A percentile compares a stretch with the other conserved stretches of the same genome.
phyloP scores from a whole-genome alignment of 1,284 basidiomycete species.

The Phaffia rhodozyma region DNA sequence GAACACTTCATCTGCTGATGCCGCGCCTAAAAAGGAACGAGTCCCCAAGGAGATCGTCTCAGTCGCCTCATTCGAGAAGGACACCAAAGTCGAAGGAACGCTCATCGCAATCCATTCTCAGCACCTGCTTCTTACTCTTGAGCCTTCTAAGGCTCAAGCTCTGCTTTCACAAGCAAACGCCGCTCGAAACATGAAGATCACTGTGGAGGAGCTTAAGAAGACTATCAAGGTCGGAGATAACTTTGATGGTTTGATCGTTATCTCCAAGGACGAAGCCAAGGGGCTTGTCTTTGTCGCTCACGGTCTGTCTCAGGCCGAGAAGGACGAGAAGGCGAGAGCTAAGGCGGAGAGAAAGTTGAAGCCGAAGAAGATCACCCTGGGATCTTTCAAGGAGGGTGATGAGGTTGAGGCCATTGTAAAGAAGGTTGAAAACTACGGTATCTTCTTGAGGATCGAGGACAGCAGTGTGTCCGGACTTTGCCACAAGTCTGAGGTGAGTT shows the following conservation, averaged over 20 bases:
- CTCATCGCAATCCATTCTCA: slow-evolving; percentile 72
- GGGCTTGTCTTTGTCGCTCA: slow-evolving; percentile 71
- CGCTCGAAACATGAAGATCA: slow-evolving; percentile 61
- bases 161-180: slow-evolving; percentile 76
- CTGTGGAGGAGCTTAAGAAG: slow-evolving; percentile 56
- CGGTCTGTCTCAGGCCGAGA: slow-evolving; percentile 34
- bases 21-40: slow-evolving; percentile 24
- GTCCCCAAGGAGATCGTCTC: slow-evolving; percentile 42
- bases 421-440: slow-evolving; percentile 72
- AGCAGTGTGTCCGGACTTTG: slow-evolving; percentile 80
- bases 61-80: slow-evolving; percentile 61
- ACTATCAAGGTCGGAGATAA: slow-evolving; percentile 58
- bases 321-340: slow-evolving; percentile 10
- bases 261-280: slow-evolving; percentile 79
- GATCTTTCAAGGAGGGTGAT: slow-evolving; percentile 19
- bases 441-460: slow-evolving; percentile 78
- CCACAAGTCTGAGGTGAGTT: slow-evolving; percentile 72
- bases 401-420: slow-evolving; percentile 59
- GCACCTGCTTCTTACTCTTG: slow-evolving; percentile 60
- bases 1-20: slow-evolving; percentile 1
- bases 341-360: slow-evolving; percentile 39
- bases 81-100: slow-evolving; percentile 56
- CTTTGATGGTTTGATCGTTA: slow-evolving; percentile 68
- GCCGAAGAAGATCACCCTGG: slow-evolving; percentile 32
- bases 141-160: slow-evolving; percentile 60